Evolutionary conservation across 2,329 filamentous ascomycete species (phyloP).

Genomic region (Clathrospora elynae): DNA sequence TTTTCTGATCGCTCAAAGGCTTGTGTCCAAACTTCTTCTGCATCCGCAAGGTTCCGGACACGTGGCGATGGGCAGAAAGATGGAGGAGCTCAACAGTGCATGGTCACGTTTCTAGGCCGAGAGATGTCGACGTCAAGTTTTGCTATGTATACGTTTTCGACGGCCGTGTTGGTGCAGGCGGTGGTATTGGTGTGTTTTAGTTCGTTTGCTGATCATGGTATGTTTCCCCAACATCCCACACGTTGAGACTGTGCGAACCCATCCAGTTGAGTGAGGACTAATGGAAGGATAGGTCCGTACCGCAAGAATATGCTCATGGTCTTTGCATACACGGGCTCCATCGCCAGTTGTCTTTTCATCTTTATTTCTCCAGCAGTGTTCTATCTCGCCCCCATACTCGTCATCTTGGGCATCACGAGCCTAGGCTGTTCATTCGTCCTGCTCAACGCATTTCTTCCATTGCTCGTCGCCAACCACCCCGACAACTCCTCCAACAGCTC

Average conservation of each 20-base stretch:
- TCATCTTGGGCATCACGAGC: conserved; percentile 84
- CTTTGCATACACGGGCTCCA: conserved; percentile 79
- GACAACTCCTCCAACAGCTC: conserved; percentile 19
- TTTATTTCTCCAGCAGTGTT: conserved; percentile 76
- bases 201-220: conserved; percentile 89
- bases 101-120: conserved; percentile 76
- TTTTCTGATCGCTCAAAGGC: conserved; percentile 74
- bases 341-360: conserved; percentile 80
- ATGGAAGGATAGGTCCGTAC: conserved; percentile 56
- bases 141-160: conserved; percentile 92
- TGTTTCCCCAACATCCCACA: conserved; percentile 33
- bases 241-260: no score
- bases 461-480: conserved; percentile 83
- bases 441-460: conserved; percentile 89
- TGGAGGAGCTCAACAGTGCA: conserved; percentile 62
- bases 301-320: conserved; percentile 80
- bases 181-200: conserved; percentile 91
- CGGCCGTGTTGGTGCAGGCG: conserved; percentile 84
- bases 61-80: conserved; percentile 19
- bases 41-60: conserved; percentile 28
- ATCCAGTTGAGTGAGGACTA: no score
- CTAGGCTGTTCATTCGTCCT: conserved; percentile 94
- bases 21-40: conserved; percentile 67
- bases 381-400: conserved; percentile 76
- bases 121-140: conserved; percentile 92